Conservation (phyloP, 2,329 filamentous ascomycete genomes). For the Cryphonectria parasitica region DNA sequence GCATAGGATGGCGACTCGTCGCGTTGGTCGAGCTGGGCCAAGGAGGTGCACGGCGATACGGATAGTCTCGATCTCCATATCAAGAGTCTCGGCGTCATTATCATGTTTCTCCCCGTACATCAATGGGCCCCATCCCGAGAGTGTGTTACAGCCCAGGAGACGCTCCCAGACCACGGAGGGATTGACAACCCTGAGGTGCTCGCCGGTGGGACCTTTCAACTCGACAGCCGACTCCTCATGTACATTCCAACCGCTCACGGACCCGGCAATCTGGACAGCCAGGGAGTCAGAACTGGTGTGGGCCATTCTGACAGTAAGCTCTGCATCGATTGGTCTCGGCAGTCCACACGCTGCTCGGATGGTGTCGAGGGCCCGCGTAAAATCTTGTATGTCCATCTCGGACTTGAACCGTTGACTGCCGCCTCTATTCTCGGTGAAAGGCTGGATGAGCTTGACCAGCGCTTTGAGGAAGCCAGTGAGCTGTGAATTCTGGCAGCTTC, state of each 20-base stretch:
- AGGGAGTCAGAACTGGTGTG: background rate
- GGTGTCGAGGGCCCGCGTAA: background rate
- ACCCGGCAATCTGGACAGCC: background rate
- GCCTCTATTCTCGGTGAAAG: background rate
- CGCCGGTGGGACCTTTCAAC: background rate
- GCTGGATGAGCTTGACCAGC: background rate
- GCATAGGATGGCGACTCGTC: background rate
- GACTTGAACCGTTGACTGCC: background rate
- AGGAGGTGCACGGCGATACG: background rate
- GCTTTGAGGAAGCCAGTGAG: background rate
- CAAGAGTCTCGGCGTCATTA: no score
- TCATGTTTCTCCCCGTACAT: no score
- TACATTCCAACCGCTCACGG: background rate
- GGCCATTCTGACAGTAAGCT: background rate
- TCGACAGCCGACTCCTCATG: background rate
- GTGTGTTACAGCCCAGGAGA: background rate
- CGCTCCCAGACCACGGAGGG: background rate
- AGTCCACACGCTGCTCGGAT: background rate
- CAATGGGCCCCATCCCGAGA: no score
- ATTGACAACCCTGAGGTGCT: fast-evolving
- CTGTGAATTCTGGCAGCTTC: background rate
- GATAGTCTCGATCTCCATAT: background rate
- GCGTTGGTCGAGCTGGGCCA: background rate
- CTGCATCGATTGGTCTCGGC: background rate
- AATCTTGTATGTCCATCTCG: background rate